Evolutionary conservation across 208 protist genomes (phyloP).

Genomic region (Leptomonas seymouri): DNA sequence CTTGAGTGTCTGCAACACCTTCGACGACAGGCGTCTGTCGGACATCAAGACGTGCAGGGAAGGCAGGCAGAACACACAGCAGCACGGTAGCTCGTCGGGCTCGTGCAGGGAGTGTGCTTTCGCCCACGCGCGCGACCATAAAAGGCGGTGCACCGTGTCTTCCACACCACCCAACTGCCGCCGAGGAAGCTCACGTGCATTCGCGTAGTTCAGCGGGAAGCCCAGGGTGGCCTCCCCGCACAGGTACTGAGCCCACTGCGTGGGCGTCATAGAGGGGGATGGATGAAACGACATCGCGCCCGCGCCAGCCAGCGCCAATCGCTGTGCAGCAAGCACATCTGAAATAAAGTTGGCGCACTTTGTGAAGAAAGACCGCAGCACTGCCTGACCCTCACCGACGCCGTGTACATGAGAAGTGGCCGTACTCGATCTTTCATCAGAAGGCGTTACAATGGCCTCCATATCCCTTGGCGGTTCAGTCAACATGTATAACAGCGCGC

Average conservation of each 20-base stretch:
- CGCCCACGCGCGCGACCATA: slow-evolving; percentile 8
- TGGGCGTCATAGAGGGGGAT: slow-evolving; percentile 8
- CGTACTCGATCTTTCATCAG: background rate
- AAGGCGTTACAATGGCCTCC: background rate
- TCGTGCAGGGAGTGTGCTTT: background rate
- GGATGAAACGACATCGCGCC: background rate
- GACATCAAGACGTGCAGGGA: slow-evolving; percentile 15
- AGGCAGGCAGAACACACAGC: slow-evolving; percentile 20
- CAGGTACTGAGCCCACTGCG: slow-evolving; percentile 28
- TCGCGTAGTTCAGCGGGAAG: slow-evolving; percentile 24
- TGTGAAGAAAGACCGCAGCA: slow-evolving; percentile 20
- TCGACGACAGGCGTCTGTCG: slow-evolving; percentile 15
- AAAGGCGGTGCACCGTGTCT: slow-evolving; percentile 20
- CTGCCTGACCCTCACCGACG: background rate
- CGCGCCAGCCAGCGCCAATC: background rate
- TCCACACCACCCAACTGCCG: slow-evolving; percentile 19
- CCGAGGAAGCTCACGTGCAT: slow-evolving; percentile 3
- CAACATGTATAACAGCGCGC: background rate
- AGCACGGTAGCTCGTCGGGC: background rate
- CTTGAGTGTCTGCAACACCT: slow-evolving; percentile 21
- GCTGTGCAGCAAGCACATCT: slow-evolving; percentile 14
- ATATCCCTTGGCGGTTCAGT: background rate
- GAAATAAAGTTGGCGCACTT: slow-evolving; percentile 24
- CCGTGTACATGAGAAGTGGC: background rate
- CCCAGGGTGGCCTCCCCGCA: slow-evolving; percentile 18